Base-by-base conservation (phyloP, 179 eudicot genomes). In the Silene noctiflora region DNA sequence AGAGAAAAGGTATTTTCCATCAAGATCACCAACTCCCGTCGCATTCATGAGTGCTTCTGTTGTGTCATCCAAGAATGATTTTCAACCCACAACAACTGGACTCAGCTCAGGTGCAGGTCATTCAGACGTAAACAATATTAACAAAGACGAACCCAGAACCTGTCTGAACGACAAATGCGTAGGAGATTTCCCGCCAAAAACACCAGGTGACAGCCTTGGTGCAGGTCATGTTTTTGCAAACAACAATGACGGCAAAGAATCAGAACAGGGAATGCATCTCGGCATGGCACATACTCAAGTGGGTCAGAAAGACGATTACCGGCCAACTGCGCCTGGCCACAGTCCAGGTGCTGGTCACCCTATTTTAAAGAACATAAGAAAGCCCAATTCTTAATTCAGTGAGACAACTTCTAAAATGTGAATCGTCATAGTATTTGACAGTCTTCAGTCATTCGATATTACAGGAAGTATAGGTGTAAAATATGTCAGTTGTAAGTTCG, bases 331-430 rank as follows among this genome's bases (percentile, higher is more conserved):
- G 44, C 88, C 87, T 42, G 91, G 88, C 67, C 83, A 78, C 69
- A 90, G 88, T 76, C 91, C 89, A 19, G 87, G 94, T 29, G 79
- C 85, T 59, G 91, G 91, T 14, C 94, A 85, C 71, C 51, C 81
- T 19, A 67, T 53, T 74, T 13, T 70, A 48, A 53, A 46, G 65
- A 27, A 35, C 72, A 80, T 22, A n/a, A 35, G 21, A 24, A 82
- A 78, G 70, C 80, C 78, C 69, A 85, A 81, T 69, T 76, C 84
- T 17, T 82, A 82, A 77, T 71, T 25, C 33, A 64, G 11, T 42
- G 44, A 67, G 72, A 55, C 64, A 51, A 29, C 11, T 58, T 78
- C 67, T 74, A 53, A 65, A 58, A n/a, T 46, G 74, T 75, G 2
- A 71, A 20, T 71, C 61, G 27, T 35, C 22, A 75, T 70, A 51